Percentiles rank a stretch among this genome's conserved stretches.
phyloP scores from a whole-genome alignment of 2,329 filamentous ascomycete species.

The Aspergillus niger region DNA sequence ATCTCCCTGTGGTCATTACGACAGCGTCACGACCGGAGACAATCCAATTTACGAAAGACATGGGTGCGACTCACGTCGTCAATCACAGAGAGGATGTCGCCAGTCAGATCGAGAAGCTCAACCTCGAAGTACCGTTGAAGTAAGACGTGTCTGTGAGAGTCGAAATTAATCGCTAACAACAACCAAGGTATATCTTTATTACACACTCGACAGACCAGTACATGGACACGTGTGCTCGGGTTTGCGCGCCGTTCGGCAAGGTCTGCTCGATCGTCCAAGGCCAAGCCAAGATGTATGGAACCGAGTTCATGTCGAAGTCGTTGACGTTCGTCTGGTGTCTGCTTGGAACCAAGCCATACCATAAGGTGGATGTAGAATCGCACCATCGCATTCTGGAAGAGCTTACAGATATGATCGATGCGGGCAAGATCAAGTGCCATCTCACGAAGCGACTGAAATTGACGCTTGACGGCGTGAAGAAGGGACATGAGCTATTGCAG shows the following conservation, averaged over 20 bases:
- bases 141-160: neutral
- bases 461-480: conserved; percentile 41
- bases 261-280: conserved; percentile 51
- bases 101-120: conserved; percentile 5
- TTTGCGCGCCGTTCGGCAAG: conserved; percentile 49
- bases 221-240: conserved; percentile 38
- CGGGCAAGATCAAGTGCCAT: neutral
- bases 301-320: conserved; percentile 50
- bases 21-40: conserved; percentile 49
- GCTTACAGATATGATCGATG: conserved; percentile 28
- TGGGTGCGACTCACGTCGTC: conserved; percentile 49
- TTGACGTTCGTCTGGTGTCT: conserved; percentile 48
- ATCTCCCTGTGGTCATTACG: conserved; percentile 47
- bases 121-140: conserved; percentile 27
- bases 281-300: conserved; percentile 48
- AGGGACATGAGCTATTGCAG: conserved; percentile 45
- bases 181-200: conserved; percentile 47
- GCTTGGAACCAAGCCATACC: conserved; percentile 46
- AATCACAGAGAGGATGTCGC: conserved; percentile 43
- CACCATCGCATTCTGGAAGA: conserved; percentile 45
- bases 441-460: conserved; percentile 2
- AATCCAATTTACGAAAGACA: conserved; percentile 38
- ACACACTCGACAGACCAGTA: conserved; percentile 47
- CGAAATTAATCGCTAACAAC: neutral
- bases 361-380: conserved; percentile 41